Evolutionary conservation across 2,329 filamentous ascomycete genomes (phyloP), one percentile per base, ranked within the genome.

Genomic region (Beauveria medogensis): DNA sequence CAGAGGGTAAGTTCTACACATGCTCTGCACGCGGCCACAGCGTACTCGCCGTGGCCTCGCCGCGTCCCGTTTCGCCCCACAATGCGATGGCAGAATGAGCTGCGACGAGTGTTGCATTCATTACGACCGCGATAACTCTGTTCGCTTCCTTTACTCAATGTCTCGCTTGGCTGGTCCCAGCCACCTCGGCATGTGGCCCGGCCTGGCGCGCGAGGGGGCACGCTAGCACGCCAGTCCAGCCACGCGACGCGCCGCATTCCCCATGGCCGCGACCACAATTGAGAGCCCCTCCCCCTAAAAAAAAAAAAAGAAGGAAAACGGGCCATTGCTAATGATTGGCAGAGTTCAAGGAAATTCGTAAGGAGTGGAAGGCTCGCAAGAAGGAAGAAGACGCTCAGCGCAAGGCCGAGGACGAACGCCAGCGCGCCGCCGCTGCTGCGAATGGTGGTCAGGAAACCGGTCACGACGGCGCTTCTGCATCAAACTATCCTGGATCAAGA

Each of bases 311-410:
- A 37, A 24, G 5, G n/a, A 16, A 46, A 61, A 24, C 55, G 51
- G 18, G 40, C 40, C 12, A 16, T 52, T 16, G 57, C 67, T 69
- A 65, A 72, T 64, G 67, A 65, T 62, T 63, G 69, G 66, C 71
- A 97, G 94, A 97, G 75, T 97, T 99, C 79, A 99, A 99, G 74
- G 94, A 99, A 71, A 97, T 97, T 63, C 90, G 94, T 65, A 97
- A 97, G 73, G 93, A 97, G 72, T 99, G 94, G 94, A 99, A 97
- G 79, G 90, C 91, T 44, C 91, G 94, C 70, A 97, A 97, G 85
- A 99, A 99, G 90, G 94, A 97, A 74, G 93, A 97, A 69, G 93
- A 97, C 66, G 88, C 88, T 56, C 82, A 86, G 68, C 90, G 92
- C 70, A 97, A 97, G 80, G 89, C 89, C 14, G 91, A 92, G 10